phyloP scores from a whole-genome alignment of 2,329 filamentous ascomycete genomes.

The Apiospora marii region DNA sequence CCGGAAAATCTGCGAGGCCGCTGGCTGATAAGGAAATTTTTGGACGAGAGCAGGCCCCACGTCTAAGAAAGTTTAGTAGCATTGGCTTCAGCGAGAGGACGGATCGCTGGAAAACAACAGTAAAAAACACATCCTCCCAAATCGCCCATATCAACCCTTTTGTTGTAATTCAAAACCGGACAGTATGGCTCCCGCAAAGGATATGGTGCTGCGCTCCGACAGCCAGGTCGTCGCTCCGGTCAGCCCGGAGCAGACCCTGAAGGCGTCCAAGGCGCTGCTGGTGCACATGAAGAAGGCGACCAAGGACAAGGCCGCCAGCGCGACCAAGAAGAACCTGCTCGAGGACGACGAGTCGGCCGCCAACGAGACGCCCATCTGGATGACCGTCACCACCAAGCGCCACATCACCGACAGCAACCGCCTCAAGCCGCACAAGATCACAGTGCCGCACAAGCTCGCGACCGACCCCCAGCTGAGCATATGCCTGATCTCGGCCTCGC shows the following conservation, averaged over 20 bases:
- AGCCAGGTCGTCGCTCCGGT: slow-evolving; percentile 44
- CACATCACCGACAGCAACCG: slow-evolving; percentile 76
- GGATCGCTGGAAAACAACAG: neutral
- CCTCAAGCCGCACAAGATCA: slow-evolving; percentile 85
- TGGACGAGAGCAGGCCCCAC: slow-evolving; percentile 6
- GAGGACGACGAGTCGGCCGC: slow-evolving; percentile 53
- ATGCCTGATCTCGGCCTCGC: slow-evolving; percentile 78
- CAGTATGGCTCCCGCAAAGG: slow-evolving; percentile 52
- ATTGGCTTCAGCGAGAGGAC: slow-evolving; percentile 3
- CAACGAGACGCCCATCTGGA: slow-evolving; percentile 64
- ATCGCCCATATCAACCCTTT: neutral
- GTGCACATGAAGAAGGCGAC: slow-evolving; percentile 67
- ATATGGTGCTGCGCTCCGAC: slow-evolving; percentile 41
- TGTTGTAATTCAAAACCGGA: neutral
- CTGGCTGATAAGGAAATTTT: slow-evolving; percentile 15
- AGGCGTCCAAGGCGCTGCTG: slow-evolving; percentile 69
- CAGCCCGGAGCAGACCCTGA: slow-evolving; percentile 61
- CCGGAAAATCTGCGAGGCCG: slow-evolving; percentile 11
- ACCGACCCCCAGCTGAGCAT: slow-evolving; percentile 60
- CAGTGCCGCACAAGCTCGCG: slow-evolving; percentile 79
- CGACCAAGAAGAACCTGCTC: slow-evolving; percentile 65
- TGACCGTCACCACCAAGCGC: slow-evolving; percentile 70
- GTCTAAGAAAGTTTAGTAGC: slow-evolving; percentile 19
- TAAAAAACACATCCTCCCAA: slow-evolving; percentile 1
- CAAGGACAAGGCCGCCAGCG: slow-evolving; percentile 53